Conservation (phyloP, 2,329 filamentous ascomycete genomes). For the Ophiognomonia clavigignenti-juglandacearum region DNA sequence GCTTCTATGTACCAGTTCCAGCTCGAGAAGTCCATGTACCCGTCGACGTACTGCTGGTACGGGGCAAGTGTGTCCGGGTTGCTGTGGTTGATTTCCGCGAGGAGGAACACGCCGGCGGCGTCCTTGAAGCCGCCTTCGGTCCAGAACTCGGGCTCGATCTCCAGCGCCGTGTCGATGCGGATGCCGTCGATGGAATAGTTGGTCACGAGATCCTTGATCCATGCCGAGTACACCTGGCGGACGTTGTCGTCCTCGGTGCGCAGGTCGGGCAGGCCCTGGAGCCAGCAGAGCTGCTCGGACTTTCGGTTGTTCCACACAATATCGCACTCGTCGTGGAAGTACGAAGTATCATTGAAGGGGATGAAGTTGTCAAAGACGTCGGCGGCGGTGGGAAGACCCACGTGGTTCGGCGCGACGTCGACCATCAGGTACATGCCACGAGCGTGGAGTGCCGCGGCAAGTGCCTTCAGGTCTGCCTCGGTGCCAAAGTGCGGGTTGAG, state of each 20-base stretch:
- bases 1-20: slow-evolving; percentile 27
- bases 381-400: slow-evolving; percentile 24
- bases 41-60: slow-evolving; percentile 42
- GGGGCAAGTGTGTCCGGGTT: slow-evolving; percentile 36
- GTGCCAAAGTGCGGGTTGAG: slow-evolving; percentile 48
- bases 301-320: slow-evolving; percentile 8
- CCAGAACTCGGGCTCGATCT: slow-evolving; percentile 47
- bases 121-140: slow-evolving; percentile 35
- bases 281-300: slow-evolving; percentile 10
- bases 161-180: slow-evolving; percentile 41
- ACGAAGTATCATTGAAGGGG: slow-evolving; percentile 23
- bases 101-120: slow-evolving; percentile 41
- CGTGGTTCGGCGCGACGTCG: slow-evolving; percentile 54
- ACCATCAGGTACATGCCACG: slow-evolving; percentile 58
- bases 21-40: slow-evolving; percentile 45
- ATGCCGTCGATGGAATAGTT: slow-evolving; percentile 48
- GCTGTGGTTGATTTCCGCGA: slow-evolving; percentile 47
- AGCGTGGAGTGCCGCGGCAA: slow-evolving; percentile 46
- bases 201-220: slow-evolving; percentile 41
- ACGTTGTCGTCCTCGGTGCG: slow-evolving; percentile 39
- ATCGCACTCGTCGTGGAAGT: slow-evolving; percentile 17
- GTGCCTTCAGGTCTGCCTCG: slow-evolving; percentile 40
- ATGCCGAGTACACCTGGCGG: slow-evolving; percentile 37
- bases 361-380: slow-evolving; percentile 20
- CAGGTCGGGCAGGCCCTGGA: slow-evolving; percentile 39